A percentile compares a stretch with the other conserved stretches of the same genome.
These are phyloP conservation scores for Alternaria ethzedia DNA, from an alignment of 2,329 filamentous ascomycete genomes.

Conservation along the genomic window DNA sequence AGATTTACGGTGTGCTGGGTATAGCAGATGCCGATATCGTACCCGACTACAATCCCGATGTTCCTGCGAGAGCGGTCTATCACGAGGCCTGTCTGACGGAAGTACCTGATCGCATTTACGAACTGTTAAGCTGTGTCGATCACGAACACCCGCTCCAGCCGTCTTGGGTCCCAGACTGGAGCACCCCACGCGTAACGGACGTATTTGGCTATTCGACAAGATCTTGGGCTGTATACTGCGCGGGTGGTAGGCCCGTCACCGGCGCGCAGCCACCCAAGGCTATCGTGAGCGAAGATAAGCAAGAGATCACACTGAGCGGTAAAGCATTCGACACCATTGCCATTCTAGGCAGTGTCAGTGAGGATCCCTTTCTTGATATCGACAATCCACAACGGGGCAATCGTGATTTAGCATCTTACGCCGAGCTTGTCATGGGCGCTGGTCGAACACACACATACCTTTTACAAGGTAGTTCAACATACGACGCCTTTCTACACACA, in stretches of 20 bases:
- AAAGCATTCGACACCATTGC: slow-evolving; percentile 24
- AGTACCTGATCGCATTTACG: slow-evolving; percentile 11
- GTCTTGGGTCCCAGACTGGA: slow-evolving; percentile 38
- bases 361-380: slow-evolving; percentile 20
- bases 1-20: slow-evolving; percentile 33
- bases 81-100: slow-evolving; percentile 20
- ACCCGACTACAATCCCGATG: slow-evolving; percentile 19
- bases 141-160: slow-evolving; percentile 22
- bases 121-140: slow-evolving; percentile 31
- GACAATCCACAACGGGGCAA: slow-evolving; percentile 10
- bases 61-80: slow-evolving; percentile 24
- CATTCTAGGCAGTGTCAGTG: slow-evolving; percentile 8
- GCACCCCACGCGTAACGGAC: slow-evolving; percentile 23
- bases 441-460: slow-evolving; percentile 6
- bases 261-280: background rate
- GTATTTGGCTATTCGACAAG: slow-evolving; percentile 29
- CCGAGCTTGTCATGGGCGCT: slow-evolving; percentile 8
- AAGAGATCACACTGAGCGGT: slow-evolving; percentile 17
- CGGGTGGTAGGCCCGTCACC: slow-evolving; percentile 10
- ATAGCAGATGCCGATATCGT: slow-evolving; percentile 16
- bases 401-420: slow-evolving; percentile 10
- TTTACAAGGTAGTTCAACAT: slow-evolving; percentile 11
- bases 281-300: slow-evolving; percentile 9
- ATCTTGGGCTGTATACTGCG: slow-evolving; percentile 23
- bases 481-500: slow-evolving; percentile 32